Percentiles rank a stretch among this genome's conserved stretches.
Evolutionary conservation across 78 protist species (phyloP).

Genomic region (Dictyostelium intermedium): DNA sequence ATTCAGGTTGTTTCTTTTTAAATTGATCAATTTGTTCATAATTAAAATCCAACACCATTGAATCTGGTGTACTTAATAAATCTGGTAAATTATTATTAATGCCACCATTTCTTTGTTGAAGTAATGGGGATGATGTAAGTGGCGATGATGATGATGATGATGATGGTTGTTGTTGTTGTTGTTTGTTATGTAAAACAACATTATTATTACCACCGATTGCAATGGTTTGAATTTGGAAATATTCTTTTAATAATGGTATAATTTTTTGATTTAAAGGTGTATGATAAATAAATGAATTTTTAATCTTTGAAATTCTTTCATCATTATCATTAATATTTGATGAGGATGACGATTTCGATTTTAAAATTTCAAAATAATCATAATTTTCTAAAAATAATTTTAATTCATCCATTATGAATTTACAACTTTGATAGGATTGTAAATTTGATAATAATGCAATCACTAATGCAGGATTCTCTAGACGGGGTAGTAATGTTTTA

Average conservation of each 20-base stretch:
- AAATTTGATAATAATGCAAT: slow-evolving; percentile 22
- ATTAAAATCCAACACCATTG: neutral
- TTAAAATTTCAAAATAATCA: slow-evolving; percentile 19
- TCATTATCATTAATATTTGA: neutral
- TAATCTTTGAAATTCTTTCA: neutral
- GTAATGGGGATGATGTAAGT: neutral
- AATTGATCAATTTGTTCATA: slow-evolving; percentile 18
- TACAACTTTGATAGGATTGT: slow-evolving; percentile 30
- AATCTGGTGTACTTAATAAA: neutral
- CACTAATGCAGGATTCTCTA: slow-evolving; percentile 57
- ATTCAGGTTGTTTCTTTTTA: neutral
- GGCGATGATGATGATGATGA: neutral
- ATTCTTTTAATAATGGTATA: slow-evolving; percentile 51
- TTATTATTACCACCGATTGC: neutral
- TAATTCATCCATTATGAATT: slow-evolving; percentile 36
- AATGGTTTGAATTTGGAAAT: neutral
- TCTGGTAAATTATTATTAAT: neutral
- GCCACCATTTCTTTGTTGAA: neutral
- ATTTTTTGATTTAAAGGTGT: slow-evolving; percentile 67
- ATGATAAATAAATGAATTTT: slow-evolving; percentile 31
- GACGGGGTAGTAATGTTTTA: slow-evolving; percentile 20
- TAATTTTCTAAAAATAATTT: slow-evolving; percentile 9
- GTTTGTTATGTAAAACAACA: neutral
- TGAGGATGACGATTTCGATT: neutral
- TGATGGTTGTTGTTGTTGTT: neutral